Base-by-base conservation (phyloP, 2,329 filamentous ascomycete genomes). In the Erysiphe neolycopersici region DNA sequence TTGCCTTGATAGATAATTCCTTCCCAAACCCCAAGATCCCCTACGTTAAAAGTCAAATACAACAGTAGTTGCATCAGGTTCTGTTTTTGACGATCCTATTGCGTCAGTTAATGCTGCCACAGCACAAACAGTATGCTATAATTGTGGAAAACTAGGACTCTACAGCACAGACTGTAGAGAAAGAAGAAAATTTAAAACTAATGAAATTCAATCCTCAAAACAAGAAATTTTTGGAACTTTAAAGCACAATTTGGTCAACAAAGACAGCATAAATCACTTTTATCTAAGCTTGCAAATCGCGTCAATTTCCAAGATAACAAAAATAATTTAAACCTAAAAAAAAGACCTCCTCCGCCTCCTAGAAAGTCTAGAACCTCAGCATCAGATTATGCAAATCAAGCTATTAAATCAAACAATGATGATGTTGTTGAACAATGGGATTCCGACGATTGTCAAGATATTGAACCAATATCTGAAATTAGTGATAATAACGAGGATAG, bases 41-140 rank as follows among this genome's bases (percentile, higher is more conserved):
- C 17, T 39, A 10, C 17, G 19, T 26, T 13, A 8, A 8, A 18
- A 39, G n/a, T 10, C 8, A 26, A n/a, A 26, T 39, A 26, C 6
- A 4, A 11, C 22, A 13, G 16, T 6, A 22, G 5, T 41, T 32
- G 13, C 39, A 32, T 26, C 26, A 41, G 5, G n/a, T 18, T 26
- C 39, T 41, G 39, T 41, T 41, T 41, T 41, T 22, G 17, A 41
- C 13, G 22, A 41, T 41, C 22, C 39, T 22, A 32, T 41, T 22
- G 39, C 26, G 13, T 32, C 39, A 12, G 22, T 31, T 14, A 31
- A 41, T 16, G 39, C 29, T 32, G 39, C 39, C 6, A 41, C 39
- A 41, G 22, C 39, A 14, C 39, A 41, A 41, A 41, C 22, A 32
- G 14, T 41, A 26, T 41, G 39, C 19, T 41, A 17, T 32, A 41